Conservation (phyloP, 2,329 filamentous ascomycete species). For the Kalaharituber pfeilii region DNA sequence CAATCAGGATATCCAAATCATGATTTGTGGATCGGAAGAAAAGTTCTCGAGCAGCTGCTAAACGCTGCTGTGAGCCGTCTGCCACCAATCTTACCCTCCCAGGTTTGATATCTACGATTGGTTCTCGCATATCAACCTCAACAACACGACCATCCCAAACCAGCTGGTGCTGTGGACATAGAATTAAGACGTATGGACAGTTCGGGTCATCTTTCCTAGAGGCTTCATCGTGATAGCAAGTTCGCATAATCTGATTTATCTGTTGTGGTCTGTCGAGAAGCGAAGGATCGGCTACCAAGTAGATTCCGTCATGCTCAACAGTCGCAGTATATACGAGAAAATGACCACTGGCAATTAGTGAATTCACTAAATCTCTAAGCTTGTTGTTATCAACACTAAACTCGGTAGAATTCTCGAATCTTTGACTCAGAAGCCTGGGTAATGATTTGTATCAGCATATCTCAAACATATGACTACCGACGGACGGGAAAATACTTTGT, state of each 20-base stretch:
- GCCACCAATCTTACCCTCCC: constrained; percentile 79
- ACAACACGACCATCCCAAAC: constrained; percentile 68
- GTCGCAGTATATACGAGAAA: constrained; percentile 63
- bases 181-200: constrained; percentile 65
- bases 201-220: constrained; percentile 55
- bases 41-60: constrained; percentile 59
- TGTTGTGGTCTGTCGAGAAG: constrained; percentile 60
- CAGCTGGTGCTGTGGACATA: constrained; percentile 62
- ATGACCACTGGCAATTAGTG: constrained; percentile 65
- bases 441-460: constrained; percentile 32
- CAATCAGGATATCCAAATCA: constrained; percentile 74
- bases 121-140: constrained; percentile 52
- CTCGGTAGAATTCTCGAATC: constrained; percentile 93
- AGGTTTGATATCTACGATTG: constrained; percentile 67
- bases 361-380: constrained; percentile 61
- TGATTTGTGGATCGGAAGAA: constrained; percentile 66
- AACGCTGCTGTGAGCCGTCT: constrained; percentile 61
- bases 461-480: not conserved
- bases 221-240: constrained; percentile 51
- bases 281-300: constrained; percentile 68
- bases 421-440: constrained; percentile 71
- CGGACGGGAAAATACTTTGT: constrained; percentile 14
- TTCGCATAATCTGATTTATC: constrained; percentile 71
- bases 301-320: constrained; percentile 56
- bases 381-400: constrained; percentile 66